Evolutionary conservation across 106 monocot genomes (phyloP).

Genomic region (Dioscorea dumetorum): DNA sequence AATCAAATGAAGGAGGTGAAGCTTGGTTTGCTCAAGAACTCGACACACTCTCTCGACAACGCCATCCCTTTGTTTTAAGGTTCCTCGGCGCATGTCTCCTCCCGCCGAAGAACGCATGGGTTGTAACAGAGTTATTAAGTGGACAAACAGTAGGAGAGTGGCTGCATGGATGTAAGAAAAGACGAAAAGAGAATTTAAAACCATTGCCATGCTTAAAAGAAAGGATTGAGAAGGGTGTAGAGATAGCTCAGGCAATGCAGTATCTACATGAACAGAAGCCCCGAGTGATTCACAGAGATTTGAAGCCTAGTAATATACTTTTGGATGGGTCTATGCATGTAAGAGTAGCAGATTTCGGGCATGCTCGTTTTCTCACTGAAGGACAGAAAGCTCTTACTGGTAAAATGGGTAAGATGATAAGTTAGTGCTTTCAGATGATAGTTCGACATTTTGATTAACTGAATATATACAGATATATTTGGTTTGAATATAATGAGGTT

Average conservation of each 20-base stretch:
- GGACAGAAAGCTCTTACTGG: slow-evolving; percentile 38
- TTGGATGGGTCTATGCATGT: slow-evolving; percentile 26
- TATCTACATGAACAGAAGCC: slow-evolving; percentile 47
- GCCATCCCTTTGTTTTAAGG: slow-evolving; percentile 28
- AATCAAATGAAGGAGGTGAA: slow-evolving; percentile 7
- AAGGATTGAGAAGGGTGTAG: slow-evolving; percentile 31
- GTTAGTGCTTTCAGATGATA: too few species aligned
- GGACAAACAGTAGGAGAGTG: slow-evolving; percentile 31
- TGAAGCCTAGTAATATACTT: slow-evolving; percentile 44
- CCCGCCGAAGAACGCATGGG: slow-evolving; percentile 26
- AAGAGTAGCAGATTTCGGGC: slow-evolving; percentile 39
- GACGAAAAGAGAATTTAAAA: slow-evolving; percentile 8
- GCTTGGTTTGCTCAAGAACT: slow-evolving; percentile 41
- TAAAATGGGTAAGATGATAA: slow-evolving; percentile 22
- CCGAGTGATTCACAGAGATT: slow-evolving; percentile 32
- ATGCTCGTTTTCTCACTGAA: slow-evolving; percentile 32
- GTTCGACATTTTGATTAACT: too few species aligned
- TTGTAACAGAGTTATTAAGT: slow-evolving; percentile 38
- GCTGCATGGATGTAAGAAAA: slow-evolving; percentile 26
- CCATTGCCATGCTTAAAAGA: slow-evolving; percentile 22
- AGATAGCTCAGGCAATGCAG: slow-evolving; percentile 35
- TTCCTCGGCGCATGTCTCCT: slow-evolving; percentile 31
- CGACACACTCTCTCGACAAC: slow-evolving; percentile 30
- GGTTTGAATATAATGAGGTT: too few species aligned
- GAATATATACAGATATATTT: too few species aligned